Percentiles rank a stretch among this genome's conserved stretches.
phyloP scores from a whole-genome alignment of 116 monocot genomes.

The Phalaenopsis hybrid region DNA sequence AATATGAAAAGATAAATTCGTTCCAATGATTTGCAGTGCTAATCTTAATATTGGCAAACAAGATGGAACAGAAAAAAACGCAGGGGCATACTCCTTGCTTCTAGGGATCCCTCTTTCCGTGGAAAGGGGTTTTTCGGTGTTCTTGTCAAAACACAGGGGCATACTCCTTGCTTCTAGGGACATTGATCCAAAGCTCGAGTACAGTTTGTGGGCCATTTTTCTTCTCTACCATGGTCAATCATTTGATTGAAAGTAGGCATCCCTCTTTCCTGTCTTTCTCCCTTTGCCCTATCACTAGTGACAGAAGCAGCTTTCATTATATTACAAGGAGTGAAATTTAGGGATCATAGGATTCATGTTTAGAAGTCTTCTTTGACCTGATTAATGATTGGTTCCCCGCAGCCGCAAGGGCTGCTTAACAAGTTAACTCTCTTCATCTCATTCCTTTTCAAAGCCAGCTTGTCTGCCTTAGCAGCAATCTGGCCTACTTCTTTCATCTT shows the following conservation, averaged over 20 bases:
- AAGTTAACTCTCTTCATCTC: too few relatives aligned
- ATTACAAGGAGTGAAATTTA: too few relatives aligned
- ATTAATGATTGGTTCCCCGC: too few relatives aligned
- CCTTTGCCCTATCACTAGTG: background rate
- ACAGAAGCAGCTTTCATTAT: too few relatives aligned
- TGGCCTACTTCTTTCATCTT: too few relatives aligned
- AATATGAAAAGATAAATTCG: background rate
- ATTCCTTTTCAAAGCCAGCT: too few relatives aligned
- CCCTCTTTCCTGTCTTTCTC: slow-evolving; percentile 11
- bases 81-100: background rate
- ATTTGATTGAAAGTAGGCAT: slow-evolving; percentile 18
- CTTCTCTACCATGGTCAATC: slow-evolving; percentile 15
- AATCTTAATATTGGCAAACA: background rate
- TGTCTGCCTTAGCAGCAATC: too few relatives aligned
- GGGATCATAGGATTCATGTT: too few relatives aligned
- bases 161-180: background rate
- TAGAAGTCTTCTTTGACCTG: too few relatives aligned
- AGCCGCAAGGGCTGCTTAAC: too few relatives aligned
- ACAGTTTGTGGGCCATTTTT: slow-evolving; percentile 8
- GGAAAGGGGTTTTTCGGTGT: too few relatives aligned
- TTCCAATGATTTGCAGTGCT: background rate
- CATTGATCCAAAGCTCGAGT: slow-evolving; percentile 15
- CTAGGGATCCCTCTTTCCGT: too few relatives aligned
- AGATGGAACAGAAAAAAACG: background rate
- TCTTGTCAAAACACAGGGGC: background rate